Base-by-base conservation (phyloP, 2,329 filamentous ascomycete species). In the Pyrenophora seminiperda region DNA sequence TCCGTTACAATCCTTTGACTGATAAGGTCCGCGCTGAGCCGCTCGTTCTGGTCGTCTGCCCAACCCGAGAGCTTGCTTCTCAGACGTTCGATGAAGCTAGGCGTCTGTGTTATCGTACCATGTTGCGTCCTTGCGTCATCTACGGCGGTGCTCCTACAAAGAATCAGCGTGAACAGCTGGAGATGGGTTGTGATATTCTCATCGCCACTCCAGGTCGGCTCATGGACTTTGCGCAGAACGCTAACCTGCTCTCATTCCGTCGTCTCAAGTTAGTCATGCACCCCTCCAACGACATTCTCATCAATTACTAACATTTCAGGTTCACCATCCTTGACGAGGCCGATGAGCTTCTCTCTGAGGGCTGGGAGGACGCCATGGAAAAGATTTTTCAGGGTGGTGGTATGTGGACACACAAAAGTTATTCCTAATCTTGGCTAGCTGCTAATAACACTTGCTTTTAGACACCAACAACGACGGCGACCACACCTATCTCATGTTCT, bases 41-140 rank as follows among this genome's bases (percentile, higher is more conserved):
- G 4, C 76, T 99, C 5, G 89, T 97, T 0, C 78, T 97, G 20
- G 81, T 99, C 45, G 82, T 99, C 17, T 87, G 84, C 9, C 94
- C 94, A 1, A 94, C 89, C 45, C 89, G 94, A 29, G 94, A 99
- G 78, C 77, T 99, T 4, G 91, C 91, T 0, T 88, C 91, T 2
- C 94, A 99, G 69, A 96, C 97, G 61, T 97, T 96, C 75, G 91
- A 96, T 56, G 93, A 97, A 71, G 87, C 90, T 19, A 88, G 94
- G 55, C 91, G 93, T 62, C 84, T 97, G 40, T 97, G 91, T 71
- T 99, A 99, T 66, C 87, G 94, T 1, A 91, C 90, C 3, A 96
- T 96, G 90, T 81, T 99, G 50, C 91, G 94, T 32, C 93, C 94
- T 18, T 91, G 89, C 61, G 91, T 96, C 34, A 80, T 88, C 22